Percentiles rank a stretch among this genome's conserved stretches.
Conservation (phyloP, 306 rosid genomes). For the Glycine soja region DNA sequence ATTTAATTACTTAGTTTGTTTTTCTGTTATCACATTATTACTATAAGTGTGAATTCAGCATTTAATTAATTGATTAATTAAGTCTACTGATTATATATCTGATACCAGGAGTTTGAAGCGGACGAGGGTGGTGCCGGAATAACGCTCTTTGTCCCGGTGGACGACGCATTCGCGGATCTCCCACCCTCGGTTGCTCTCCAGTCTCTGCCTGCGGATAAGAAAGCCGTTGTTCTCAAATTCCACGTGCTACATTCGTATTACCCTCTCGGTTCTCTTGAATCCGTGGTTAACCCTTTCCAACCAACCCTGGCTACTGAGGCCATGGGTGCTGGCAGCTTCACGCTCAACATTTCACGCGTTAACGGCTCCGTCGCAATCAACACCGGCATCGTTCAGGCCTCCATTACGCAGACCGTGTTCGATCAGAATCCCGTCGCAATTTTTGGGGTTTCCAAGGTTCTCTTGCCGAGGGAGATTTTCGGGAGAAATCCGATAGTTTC, state of each 20-base stretch:
- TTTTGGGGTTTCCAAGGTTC: slow-evolving; percentile 85
- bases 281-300: slow-evolving; percentile 85
- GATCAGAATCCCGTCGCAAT: slow-evolving; percentile 94
- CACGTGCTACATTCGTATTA: slow-evolving; percentile 93
- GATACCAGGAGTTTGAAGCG: slow-evolving; percentile 72
- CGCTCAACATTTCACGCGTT: slow-evolving; percentile 81
- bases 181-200: slow-evolving; percentile 70
- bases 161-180: slow-evolving; percentile 73
- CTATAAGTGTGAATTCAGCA: too few relatives aligned
- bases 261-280: slow-evolving; percentile 85
- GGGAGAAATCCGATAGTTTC: slow-evolving; percentile 59
- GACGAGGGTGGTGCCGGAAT: slow-evolving; percentile 97
- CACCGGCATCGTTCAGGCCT: slow-evolving; percentile 80
- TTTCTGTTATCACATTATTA: too few relatives aligned
- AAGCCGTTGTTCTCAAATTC: slow-evolving; percentile 76
- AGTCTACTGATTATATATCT: too few relatives aligned
- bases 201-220: slow-evolving; percentile 83
- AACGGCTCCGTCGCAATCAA: slow-evolving; percentile 83
- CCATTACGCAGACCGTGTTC: slow-evolving; percentile 84
- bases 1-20: too few relatives aligned
- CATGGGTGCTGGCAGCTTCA: slow-evolving; percentile 86
- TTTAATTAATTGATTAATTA: too few relatives aligned
- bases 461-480: slow-evolving; percentile 84
- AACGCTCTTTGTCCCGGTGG: slow-evolving; percentile 86
- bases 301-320: slow-evolving; percentile 93